These are phyloP conservation scores for Truncatella angustata DNA, from an alignment of 2,329 filamentous ascomycete species.

Conservation along the genomic window DNA sequence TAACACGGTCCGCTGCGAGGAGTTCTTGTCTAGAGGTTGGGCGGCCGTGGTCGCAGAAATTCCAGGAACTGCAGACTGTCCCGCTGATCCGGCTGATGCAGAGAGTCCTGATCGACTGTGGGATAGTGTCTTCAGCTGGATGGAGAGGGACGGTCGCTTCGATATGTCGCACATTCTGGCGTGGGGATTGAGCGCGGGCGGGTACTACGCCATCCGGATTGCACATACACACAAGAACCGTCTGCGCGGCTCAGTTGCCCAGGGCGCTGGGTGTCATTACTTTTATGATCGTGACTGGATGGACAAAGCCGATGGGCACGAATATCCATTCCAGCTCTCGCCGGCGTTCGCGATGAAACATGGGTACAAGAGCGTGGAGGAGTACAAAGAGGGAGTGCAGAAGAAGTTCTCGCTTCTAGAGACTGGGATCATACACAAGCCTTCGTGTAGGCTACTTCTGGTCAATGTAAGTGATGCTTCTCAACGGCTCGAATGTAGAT, in stretches of 20 bases:
- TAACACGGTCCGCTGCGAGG: slow-evolving; percentile 58
- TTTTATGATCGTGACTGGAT: slow-evolving; percentile 62
- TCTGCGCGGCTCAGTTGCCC: slow-evolving; percentile 57
- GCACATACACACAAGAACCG: slow-evolving; percentile 62
- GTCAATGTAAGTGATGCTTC: slow-evolving; percentile 49
- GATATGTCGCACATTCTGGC: slow-evolving; percentile 56
- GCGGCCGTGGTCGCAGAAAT: slow-evolving; percentile 62
- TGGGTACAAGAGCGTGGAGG: slow-evolving; percentile 55
- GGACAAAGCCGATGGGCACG: slow-evolving; percentile 60
- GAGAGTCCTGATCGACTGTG: slow-evolving; percentile 59
- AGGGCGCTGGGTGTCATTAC: slow-evolving; percentile 62
- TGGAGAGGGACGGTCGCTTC: slow-evolving; percentile 44
- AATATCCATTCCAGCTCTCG: slow-evolving; percentile 61
- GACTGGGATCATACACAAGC: too few relatives aligned
- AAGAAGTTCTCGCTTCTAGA: too few relatives aligned
- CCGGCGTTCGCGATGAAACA: slow-evolving; percentile 61
- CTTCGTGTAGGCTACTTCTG: slow-evolving; percentile 56
- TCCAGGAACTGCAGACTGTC: slow-evolving; percentile 66
- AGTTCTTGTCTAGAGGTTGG: slow-evolving; percentile 64
- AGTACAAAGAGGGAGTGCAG: slow-evolving; percentile 54
- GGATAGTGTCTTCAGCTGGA: slow-evolving; percentile 61
- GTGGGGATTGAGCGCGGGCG: slow-evolving; percentile 66
- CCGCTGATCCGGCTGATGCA: slow-evolving; percentile 61
- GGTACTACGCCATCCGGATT: slow-evolving; percentile 67
- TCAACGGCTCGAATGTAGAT: too few relatives aligned